Evolutionary conservation across 225 moss, liverwort and hornwort genomes (phyloP).

Genomic region (Physcomitrellopsis africana): DNA sequence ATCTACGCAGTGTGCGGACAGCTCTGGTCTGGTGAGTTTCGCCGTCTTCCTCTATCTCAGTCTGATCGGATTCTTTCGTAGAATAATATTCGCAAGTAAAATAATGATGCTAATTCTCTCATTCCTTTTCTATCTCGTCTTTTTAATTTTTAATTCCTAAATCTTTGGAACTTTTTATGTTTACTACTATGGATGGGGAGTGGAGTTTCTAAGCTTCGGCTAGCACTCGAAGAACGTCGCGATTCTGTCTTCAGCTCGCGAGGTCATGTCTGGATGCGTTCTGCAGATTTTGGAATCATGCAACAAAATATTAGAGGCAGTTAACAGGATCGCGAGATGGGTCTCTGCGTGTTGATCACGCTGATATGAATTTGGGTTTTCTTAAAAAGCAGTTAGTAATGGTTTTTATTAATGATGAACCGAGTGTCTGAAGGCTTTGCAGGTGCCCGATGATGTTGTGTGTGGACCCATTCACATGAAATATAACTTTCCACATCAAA

Average conservation of each 20-base stretch:
- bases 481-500: not conserved
- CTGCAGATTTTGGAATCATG: not conserved
- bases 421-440: not conserved
- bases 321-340: constrained; percentile 14
- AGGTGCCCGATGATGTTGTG: not conserved
- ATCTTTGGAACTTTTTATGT: not conserved
- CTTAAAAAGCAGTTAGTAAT: not conserved
- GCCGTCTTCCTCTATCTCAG: not conserved
- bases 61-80: not conserved
- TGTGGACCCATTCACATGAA: not conserved
- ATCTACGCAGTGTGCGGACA: constrained; percentile 76
- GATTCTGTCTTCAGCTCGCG: not conserved
- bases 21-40: constrained; percentile 71
- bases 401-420: not conserved
- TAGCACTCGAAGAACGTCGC: not conserved
- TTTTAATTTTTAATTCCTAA: not conserved
- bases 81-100: not conserved
- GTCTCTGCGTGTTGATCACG: not conserved
- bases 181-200: constrained; percentile 4
- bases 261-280: not conserved
- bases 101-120: no score
- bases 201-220: constrained; percentile 12
- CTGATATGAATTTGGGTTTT: not conserved
- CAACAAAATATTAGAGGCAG: not conserved
- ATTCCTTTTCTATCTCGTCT: not conserved